phyloP scores from a whole-genome alignment of 23 red algal genomes.

The Agarophyton chilense region DNA sequence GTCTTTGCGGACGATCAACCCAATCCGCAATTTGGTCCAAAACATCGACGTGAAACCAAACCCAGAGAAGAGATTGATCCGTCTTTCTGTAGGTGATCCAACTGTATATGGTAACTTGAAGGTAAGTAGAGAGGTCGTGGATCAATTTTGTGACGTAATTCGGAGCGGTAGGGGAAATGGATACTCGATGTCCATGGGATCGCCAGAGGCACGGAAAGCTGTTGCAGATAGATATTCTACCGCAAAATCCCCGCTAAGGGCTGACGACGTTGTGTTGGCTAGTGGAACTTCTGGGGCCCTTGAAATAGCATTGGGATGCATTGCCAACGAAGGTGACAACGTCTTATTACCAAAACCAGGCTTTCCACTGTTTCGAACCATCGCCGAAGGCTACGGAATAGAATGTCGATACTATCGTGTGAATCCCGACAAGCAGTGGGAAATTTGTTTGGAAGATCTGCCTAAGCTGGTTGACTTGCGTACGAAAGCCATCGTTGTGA shows the following conservation, averaged over 20 bases:
- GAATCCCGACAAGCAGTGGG: constrained; percentile 71
- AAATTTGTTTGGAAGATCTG: constrained; percentile 71
- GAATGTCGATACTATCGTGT: constrained; percentile 75
- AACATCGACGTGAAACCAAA: constrained; percentile 82
- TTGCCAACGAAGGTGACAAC: constrained; percentile 95
- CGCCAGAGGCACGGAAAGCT: constrained; percentile 47
- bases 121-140: constrained; percentile 53
- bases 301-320: constrained; percentile 75
- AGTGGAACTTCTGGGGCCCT: constrained; percentile 90
- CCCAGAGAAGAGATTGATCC: constrained; percentile 77
- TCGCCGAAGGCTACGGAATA: constrained; percentile 78
- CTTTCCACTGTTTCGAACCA: constrained; percentile 92
- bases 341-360: constrained; percentile 89
- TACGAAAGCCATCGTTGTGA: constrained; percentile 90
- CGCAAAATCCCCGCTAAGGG: constrained; percentile 31
- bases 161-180: constrained; percentile 55
- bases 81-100: constrained; percentile 92
- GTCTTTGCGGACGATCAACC: constrained; percentile 84
- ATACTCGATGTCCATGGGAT: constrained; percentile 88
- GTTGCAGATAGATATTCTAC: constrained; percentile 80
- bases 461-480: constrained; percentile 65
- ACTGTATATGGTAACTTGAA: constrained; percentile 88
- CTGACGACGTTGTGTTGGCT: constrained; percentile 83
- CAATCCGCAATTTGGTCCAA: constrained; percentile 97
- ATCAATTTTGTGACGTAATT: constrained; percentile 53